Percentiles rank a stretch among this genome's conserved stretches.
phyloP scores from a whole-genome alignment of 768 basidiomycete species.

The Tylopilus vinaceipallidus region DNA sequence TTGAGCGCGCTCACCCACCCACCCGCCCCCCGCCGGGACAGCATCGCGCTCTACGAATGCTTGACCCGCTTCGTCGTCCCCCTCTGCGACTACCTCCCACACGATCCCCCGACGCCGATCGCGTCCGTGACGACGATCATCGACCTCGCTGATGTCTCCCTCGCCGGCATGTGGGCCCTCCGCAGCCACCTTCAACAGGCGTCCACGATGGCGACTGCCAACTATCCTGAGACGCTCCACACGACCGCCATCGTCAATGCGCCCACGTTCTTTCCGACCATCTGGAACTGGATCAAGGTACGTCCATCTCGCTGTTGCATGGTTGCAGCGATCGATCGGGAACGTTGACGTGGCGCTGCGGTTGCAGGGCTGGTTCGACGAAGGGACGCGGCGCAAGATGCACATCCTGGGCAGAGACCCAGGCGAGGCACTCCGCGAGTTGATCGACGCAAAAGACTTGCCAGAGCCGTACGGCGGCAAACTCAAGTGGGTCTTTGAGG shows the following conservation, averaged over 20 bases:
- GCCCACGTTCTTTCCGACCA: slow-evolving; percentile 76
- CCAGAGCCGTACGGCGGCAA: slow-evolving; percentile 74
- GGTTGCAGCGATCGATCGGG: too few species aligned
- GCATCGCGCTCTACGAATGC: slow-evolving; percentile 62
- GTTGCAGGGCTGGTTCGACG: slow-evolving; percentile 75
- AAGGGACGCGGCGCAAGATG: slow-evolving; percentile 74
- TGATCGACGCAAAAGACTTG: slow-evolving; percentile 50
- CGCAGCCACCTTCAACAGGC: slow-evolving; percentile 75
- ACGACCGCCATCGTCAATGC: slow-evolving; percentile 73
- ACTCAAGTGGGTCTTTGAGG: slow-evolving; percentile 67
- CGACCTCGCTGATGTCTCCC: slow-evolving; percentile 62
- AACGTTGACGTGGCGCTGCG: too few species aligned
- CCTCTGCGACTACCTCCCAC: slow-evolving; percentile 61
- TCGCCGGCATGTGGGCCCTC: slow-evolving; percentile 67
- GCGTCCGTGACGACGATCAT: slow-evolving; percentile 66
- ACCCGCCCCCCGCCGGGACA: too few species aligned
- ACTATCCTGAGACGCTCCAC: slow-evolving; percentile 78
- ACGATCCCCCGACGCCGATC: slow-evolving; percentile 50
- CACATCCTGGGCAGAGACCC: slow-evolving; percentile 67
- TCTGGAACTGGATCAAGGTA: slow-evolving; percentile 86
- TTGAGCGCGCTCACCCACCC: too few species aligned
- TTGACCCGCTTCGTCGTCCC: slow-evolving; percentile 66
- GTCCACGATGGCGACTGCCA: slow-evolving; percentile 68
- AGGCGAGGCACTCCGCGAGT: slow-evolving; percentile 46
- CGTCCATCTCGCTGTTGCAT: too few species aligned